phyloP scores from a whole-genome alignment of 176 grass and related monocot species.

The Themeda triandra region DNA sequence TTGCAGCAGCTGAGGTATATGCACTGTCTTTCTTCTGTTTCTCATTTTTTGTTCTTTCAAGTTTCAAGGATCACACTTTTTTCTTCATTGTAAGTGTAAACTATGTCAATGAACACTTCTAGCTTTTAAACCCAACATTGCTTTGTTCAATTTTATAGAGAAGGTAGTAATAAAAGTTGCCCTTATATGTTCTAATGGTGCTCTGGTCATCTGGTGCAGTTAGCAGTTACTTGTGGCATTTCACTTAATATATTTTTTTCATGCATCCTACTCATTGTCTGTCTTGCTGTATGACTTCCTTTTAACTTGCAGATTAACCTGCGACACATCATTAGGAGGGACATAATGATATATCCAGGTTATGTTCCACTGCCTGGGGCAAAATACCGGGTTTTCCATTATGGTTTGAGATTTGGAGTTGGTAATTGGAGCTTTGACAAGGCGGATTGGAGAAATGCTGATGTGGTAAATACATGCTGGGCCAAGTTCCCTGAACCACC shows the following conservation, averaged over 20 bases:
- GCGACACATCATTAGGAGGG: slow-evolving; percentile 72
- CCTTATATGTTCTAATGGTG: slow-evolving; percentile 4
- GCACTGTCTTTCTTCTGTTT: slow-evolving; percentile 1
- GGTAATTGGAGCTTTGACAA: slow-evolving; percentile 98
- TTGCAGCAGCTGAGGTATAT: slow-evolving; percentile 91
- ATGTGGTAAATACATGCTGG: slow-evolving; percentile 90
- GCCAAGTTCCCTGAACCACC: slow-evolving; percentile 87
- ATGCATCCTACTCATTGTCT: not conserved
- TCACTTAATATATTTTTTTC: not conserved
- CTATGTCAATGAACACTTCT: not conserved
- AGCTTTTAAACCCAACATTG: not conserved
- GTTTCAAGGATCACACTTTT: not conserved
- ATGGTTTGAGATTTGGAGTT: slow-evolving; percentile 86
- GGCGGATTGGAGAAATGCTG: slow-evolving; percentile 77
- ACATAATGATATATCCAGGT: slow-evolving; percentile 95
- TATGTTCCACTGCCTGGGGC: slow-evolving; percentile 66
- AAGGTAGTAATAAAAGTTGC: not conserved
- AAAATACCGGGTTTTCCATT: slow-evolving; percentile 89
- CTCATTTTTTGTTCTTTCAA: slow-evolving; percentile 19
- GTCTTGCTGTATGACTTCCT: slow-evolving; percentile 20
- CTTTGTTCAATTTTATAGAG: not conserved
- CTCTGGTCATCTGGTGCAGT: not conserved
- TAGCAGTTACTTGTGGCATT: not conserved
- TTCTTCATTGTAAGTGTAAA: not conserved
- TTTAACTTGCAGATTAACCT: slow-evolving; percentile 70